Conservation (phyloP, 768 basidiomycete genomes). For the Leccinum obscurum region DNA sequence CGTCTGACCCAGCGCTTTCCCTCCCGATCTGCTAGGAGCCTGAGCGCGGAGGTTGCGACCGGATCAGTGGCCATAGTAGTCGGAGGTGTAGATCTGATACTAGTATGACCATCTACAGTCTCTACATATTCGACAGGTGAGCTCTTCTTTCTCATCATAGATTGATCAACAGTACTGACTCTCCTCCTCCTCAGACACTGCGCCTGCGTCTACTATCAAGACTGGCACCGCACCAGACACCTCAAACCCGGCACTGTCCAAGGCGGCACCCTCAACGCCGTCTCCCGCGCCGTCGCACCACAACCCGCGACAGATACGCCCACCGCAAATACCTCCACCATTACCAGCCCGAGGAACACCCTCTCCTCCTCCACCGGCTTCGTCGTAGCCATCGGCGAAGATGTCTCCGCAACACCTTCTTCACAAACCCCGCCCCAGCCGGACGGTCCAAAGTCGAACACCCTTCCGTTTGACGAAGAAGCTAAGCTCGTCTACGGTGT, state of each 20-base stretch:
- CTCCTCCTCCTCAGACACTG: slow-evolving; percentile 63
- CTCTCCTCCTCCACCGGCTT: slow-evolving; percentile 64
- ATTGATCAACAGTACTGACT: background rate
- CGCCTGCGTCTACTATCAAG: slow-evolving; percentile 91
- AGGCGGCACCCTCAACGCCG: slow-evolving; percentile 75
- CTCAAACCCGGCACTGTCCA: slow-evolving; percentile 67
- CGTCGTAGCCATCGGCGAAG: slow-evolving; percentile 60
- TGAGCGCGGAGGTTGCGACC: background rate
- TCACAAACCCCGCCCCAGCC: slow-evolving; percentile 8
- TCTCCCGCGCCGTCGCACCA: slow-evolving; percentile 66
- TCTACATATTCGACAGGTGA: slow-evolving; percentile 92
- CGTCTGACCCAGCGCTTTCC: slow-evolving; percentile 78
- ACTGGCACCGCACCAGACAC: slow-evolving; percentile 83
- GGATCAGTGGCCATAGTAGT: background rate
- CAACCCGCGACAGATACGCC: slow-evolving; percentile 30
- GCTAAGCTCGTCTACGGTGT: slow-evolving; percentile 97
- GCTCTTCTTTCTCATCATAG: background rate
- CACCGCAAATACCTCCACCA: slow-evolving; percentile 38
- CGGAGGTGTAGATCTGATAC: too few relatives aligned
- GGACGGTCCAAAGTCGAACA: slow-evolving; percentile 38
- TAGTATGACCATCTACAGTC: slow-evolving; percentile 82
- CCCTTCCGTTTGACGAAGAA: slow-evolving; percentile 94
- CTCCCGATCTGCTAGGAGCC: slow-evolving; percentile 51
- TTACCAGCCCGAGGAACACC: slow-evolving; percentile 64
- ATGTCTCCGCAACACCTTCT: slow-evolving; percentile 34